Evolutionary conservation across 768 basidiomycete species (phyloP).

Genomic region (Kwoniella sp.): DNA sequence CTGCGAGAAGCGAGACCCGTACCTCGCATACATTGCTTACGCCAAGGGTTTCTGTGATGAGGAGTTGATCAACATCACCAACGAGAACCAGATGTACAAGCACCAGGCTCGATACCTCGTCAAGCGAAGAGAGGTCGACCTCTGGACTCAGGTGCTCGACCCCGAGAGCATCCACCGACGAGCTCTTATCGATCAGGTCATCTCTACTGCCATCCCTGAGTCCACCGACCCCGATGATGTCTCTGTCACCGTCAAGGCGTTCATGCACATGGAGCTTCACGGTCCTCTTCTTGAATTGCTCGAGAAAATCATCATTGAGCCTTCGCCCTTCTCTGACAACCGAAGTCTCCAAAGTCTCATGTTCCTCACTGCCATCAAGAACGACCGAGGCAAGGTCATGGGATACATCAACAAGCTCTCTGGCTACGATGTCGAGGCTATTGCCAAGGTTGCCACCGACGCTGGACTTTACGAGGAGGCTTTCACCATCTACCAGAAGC

Average conservation of each 20-base stretch:
- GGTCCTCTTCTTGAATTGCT: constrained; percentile 94
- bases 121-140: constrained; percentile 88
- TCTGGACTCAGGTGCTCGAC: constrained; percentile 93
- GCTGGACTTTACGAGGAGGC: constrained; percentile 96
- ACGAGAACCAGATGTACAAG: constrained; percentile 99
- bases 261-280: constrained; percentile 94
- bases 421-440: constrained; percentile 91
- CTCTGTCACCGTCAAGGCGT: constrained; percentile 96
- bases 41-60: constrained; percentile 99
- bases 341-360: constrained; percentile 92
- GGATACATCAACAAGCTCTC: constrained; percentile 96
- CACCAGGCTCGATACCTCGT: constrained; percentile 98
- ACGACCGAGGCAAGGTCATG: constrained; percentile 98
- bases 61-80: constrained; percentile 93
- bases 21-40: constrained; percentile 97
- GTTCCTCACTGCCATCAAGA: constrained; percentile 90
- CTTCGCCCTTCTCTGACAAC: constrained; percentile 97
- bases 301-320: constrained; percentile 97
- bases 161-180: constrained; percentile 89
- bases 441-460: constrained; percentile 94
- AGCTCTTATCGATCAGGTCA: constrained; percentile 88
- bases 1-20: constrained; percentile 97
- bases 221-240: constrained; percentile 98
- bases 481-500: constrained; percentile 95
- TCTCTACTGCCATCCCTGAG: constrained; percentile 93